Evolutionary conservation across 2,329 filamentous ascomycete species (phyloP).

Genomic region (Akanthomyces uredinophilus): DNA sequence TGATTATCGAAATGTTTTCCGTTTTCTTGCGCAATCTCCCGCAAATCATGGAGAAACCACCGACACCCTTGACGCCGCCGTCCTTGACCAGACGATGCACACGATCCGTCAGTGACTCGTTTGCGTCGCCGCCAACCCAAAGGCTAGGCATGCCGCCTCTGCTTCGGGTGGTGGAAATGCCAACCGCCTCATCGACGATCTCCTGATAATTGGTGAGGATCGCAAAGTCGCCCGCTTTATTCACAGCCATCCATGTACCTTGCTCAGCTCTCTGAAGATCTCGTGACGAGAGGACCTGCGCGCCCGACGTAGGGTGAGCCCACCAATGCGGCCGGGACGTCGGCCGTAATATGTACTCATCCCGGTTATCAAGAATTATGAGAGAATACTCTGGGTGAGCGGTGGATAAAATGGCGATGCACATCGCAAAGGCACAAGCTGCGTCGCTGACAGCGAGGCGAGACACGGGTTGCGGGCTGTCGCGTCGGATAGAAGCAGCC

Average conservation of each 20-base stretch:
- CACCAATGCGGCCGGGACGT: constrained; percentile 63
- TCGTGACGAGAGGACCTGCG: constrained; percentile 51
- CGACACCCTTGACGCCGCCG: constrained; percentile 53
- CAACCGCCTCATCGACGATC: constrained; percentile 41
- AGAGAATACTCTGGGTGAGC: constrained; percentile 70
- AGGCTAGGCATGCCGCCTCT: constrained; percentile 60
- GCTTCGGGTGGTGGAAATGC: constrained; percentile 36
- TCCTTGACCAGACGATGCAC: constrained; percentile 48
- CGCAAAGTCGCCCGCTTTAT: constrained; percentile 53
- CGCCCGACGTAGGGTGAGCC: constrained; percentile 39
- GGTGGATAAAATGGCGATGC: constrained; percentile 71
- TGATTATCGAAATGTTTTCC: constrained; percentile 55
- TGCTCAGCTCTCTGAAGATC: constrained; percentile 58
- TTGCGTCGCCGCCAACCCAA: constrained; percentile 49
- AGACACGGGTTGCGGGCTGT: not conserved
- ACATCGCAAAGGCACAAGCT: constrained; percentile 72
- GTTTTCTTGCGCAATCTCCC: constrained; percentile 49
- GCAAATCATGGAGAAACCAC: constrained; percentile 63
- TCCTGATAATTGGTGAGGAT: constrained; percentile 65
- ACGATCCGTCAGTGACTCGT: constrained; percentile 45
- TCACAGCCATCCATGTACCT: constrained; percentile 64
- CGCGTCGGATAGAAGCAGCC: not conserved
- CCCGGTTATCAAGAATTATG: constrained; percentile 72
- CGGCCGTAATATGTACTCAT: constrained; percentile 64
- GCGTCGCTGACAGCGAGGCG: not conserved